Evolutionary conservation across 768 basidiomycete genomes (phyloP).

Genomic region (Harrya chromipes): DNA sequence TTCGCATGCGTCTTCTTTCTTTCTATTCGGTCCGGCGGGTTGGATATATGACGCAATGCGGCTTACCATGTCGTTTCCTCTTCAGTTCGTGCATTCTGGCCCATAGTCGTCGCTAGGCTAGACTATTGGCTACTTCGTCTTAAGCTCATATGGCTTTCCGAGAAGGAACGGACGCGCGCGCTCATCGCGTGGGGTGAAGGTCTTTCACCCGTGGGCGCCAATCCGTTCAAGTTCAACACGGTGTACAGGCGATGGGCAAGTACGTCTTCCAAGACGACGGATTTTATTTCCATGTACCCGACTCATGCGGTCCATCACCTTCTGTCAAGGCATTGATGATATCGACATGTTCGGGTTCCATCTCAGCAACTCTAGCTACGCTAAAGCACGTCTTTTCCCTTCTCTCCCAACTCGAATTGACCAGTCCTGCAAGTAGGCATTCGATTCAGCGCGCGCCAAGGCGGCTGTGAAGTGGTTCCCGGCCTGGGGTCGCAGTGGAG

Average conservation of each 20-base stretch:
- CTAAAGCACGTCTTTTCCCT: constrained; percentile 47
- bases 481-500: constrained; percentile 53
- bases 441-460: constrained; percentile 50
- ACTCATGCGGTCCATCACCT: not conserved
- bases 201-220: constrained; percentile 50
- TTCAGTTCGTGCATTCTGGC: constrained; percentile 53
- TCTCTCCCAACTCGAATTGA: not conserved
- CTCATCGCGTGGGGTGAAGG: constrained; percentile 45
- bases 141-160: constrained; percentile 38
- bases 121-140: constrained; percentile 33
- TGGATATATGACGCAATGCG: not conserved
- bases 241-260: constrained; percentile 53
- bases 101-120: constrained; percentile 37
- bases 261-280: constrained; percentile 21
- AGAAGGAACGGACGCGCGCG: constrained; percentile 28
- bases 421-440: constrained; percentile 26
- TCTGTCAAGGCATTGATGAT: constrained; percentile 58
- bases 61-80: not conserved
- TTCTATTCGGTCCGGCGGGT: too few relatives aligned
- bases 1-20: not conserved
- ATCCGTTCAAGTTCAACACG: constrained; percentile 49
- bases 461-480: constrained; percentile 51
- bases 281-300: not conserved
- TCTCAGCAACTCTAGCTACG: constrained; percentile 79
- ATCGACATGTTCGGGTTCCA: constrained; percentile 65